These are phyloP conservation scores for Castanea sativa DNA, from an alignment of 306 rosid genomes.

Conservation along the genomic window DNA sequence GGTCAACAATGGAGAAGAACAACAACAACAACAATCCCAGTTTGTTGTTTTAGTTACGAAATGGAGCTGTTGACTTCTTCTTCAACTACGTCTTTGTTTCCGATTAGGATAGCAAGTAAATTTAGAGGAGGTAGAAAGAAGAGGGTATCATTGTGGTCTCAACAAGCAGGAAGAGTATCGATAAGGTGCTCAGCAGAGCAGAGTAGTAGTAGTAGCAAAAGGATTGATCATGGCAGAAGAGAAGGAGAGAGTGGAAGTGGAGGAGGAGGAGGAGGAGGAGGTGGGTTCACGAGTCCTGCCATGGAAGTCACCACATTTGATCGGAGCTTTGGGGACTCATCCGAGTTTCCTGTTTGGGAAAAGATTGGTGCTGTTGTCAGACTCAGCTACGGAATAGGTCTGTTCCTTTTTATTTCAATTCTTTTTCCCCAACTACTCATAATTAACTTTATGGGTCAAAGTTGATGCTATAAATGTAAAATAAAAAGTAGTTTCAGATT, in stretches of 20 bases:
- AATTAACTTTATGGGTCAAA: too few species aligned
- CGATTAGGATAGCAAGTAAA: conserved; percentile 1
- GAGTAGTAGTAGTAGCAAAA: conserved; percentile 29
- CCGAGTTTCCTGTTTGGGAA: conserved; percentile 93
- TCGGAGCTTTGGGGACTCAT: conserved; percentile 38
- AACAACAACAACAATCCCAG: conserved; percentile 11
- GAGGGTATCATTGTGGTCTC: too few species aligned
- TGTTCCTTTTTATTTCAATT: background rate
- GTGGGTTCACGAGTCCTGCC: conserved; percentile 65
- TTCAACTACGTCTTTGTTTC: conserved; percentile 40
- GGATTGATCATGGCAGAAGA: conserved; percentile 30
- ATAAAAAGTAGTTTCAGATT: too few species aligned
- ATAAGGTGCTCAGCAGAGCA: conserved; percentile 68
- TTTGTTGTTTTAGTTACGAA: too few species aligned
- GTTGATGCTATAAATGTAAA: background rate
- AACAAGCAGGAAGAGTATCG: too few species aligned
- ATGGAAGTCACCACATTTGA: conserved; percentile 81
- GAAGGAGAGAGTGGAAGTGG: conserved; percentile 13
- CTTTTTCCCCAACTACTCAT: too few species aligned
- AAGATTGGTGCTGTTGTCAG: conserved; percentile 88
- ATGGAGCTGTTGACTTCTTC: background rate
- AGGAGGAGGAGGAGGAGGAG: conserved; percentile 26
- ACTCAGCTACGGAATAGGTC: conserved; percentile 94
- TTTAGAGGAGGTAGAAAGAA: too few species aligned
- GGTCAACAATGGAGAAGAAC: background rate